Percentiles rank a stretch among this genome's conserved stretches.
Conservation (phyloP, 2,329 filamentous ascomycete genomes). For the Fusarium liriodendri region DNA sequence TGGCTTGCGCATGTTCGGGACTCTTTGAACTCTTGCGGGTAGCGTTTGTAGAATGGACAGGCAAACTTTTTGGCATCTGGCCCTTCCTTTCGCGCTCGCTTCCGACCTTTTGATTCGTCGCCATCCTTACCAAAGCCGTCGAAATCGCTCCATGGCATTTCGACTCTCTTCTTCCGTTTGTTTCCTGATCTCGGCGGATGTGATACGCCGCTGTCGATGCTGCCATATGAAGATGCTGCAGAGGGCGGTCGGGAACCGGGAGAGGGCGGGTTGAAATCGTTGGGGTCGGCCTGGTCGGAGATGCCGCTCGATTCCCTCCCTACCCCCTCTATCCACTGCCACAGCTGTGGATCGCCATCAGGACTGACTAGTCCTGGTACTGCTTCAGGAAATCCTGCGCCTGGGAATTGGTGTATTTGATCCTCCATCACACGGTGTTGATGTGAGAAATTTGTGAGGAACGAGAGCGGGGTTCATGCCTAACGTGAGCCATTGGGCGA, state of each 20-base stretch:
- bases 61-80: not conserved
- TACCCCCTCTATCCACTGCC: not conserved
- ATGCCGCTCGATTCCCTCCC: not conserved
- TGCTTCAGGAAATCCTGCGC: not conserved
- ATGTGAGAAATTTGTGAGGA: not conserved
- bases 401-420: not conserved
- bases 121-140: not conserved
- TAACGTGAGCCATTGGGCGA: not conserved
- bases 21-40: not conserved
- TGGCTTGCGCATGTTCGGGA: not conserved
- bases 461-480: not conserved
- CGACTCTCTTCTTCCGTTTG: not conserved
- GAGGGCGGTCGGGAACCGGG: not conserved
- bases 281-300: too few relatives aligned
- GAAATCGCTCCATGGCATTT: not conserved
- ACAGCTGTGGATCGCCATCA: not conserved
- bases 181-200: not conserved
- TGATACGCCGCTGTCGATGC: not conserved
- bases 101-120: not conserved
- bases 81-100: not conserved
- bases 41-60: not conserved
- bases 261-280: not conserved
- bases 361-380: not conserved
- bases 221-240: not conserved
- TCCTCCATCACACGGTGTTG: not conserved